Evolutionary conservation across 352 stramenopile genomes (phyloP), one percentile per base, ranked within the genome.

Genomic region (Hyaloperonospora arabidopsidis): DNA sequence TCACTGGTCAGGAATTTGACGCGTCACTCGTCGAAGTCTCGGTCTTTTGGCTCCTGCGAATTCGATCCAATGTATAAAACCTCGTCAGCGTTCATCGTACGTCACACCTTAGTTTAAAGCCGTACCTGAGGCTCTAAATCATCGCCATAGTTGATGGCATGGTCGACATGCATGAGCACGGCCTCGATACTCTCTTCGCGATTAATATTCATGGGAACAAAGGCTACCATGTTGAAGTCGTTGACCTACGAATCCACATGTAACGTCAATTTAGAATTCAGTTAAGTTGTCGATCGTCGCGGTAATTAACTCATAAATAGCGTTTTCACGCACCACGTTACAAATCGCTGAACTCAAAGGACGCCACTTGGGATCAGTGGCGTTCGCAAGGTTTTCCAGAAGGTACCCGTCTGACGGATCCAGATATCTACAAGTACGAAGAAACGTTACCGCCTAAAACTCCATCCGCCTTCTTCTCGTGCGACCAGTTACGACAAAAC

Each of bases 191-290:
- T 98, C 47, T 98, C 93, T 67, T 99, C 96, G 50, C 97, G 86
- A 39, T 80, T 94, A 44, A 98, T 95, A 69, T 98, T 97, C 64
- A 99, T 89, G 2, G 95, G 93, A n/a, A 98, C 73, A 63, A 98
- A 99, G 10, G 87, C 87, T 17, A 99, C 95, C 92, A 98, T 97
- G 57, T 85, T 96, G 68, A 97, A 98, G 79, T 98, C 95, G 46
- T 90, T 92, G 54, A 93, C 90, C 84, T 93, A 28, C 28, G 21
- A 29, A 19, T 14, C 11, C 38, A 44, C 8, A 8, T 32, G 4
- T 32, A 8, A 10, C 25, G 25, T 32, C 4, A 32, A 32, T 8
- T 8, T 4, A 32, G 17, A 51, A 18, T 45, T n/a, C 21, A 52
- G n/a, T 14, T 52, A 10, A 50, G 45, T 45, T 47, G 48, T 6